A percentile compares a stretch with the other conserved stretches of the same genome.
These are phyloP conservation scores for Erythrophleum ivorense DNA, from an alignment of 331 rosid genomes.

Conservation along the genomic window DNA sequence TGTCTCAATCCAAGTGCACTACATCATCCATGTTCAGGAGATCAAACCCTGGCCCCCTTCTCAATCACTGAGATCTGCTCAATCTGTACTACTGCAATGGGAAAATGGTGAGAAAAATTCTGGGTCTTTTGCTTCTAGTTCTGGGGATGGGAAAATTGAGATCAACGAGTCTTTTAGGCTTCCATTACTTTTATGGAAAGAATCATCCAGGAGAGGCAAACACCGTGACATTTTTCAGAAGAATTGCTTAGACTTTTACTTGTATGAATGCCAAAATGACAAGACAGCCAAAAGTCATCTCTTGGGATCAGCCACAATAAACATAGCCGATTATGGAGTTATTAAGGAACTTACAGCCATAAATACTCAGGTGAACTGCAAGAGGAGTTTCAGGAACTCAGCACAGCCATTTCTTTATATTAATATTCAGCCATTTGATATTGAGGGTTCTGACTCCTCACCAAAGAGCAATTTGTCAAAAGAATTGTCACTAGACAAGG, in stretches of 20 bases:
- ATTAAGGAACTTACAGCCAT: conserved; percentile 53
- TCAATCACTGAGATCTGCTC: conserved; percentile 56
- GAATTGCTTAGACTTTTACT: conserved; percentile 65
- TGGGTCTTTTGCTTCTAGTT: conserved; percentile 51
- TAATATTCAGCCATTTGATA: conserved; percentile 64
- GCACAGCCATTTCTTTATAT: conserved; percentile 63
- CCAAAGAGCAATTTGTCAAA: conserved; percentile 61
- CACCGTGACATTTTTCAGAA: conserved; percentile 62
- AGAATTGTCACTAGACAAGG: conserved; percentile 54
- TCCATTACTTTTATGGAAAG: conserved; percentile 52
- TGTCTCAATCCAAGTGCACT: conserved; percentile 60
- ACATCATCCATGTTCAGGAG: conserved; percentile 65
- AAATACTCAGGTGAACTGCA: conserved; percentile 57
- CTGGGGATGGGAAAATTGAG: conserved; percentile 59
- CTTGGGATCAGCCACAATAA: conserved; percentile 65
- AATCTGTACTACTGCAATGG: conserved; percentile 74
- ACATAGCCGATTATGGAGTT: conserved; percentile 71
- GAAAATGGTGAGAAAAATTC: conserved; percentile 64
- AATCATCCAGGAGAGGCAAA: conserved; percentile 59
- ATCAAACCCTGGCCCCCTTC: conserved; percentile 84
- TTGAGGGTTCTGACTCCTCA: conserved; percentile 61
- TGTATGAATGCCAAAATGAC: conserved; percentile 55
- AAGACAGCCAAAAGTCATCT: conserved; percentile 65
- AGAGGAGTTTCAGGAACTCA: conserved; percentile 63
- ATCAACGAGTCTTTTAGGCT: conserved; percentile 66